phyloP scores from a whole-genome alignment of 345 rosid species.

The Arabidopsis suecica region DNA sequence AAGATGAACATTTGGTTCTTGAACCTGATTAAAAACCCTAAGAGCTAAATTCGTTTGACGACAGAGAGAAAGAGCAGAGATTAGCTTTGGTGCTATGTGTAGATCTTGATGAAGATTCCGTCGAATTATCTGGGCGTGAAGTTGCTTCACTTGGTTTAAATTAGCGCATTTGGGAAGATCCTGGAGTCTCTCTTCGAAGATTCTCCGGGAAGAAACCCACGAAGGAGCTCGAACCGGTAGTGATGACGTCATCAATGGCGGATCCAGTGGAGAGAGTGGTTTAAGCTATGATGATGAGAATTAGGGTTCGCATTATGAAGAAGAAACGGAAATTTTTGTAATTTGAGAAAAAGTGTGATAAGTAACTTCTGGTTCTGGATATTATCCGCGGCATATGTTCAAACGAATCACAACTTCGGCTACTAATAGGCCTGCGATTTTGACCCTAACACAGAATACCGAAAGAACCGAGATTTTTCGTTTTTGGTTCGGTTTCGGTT shows the following conservation, averaged over 20 bases:
- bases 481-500: too few relatives aligned
- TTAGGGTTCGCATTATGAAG: slow-evolving; percentile 1
- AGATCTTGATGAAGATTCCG: slow-evolving; percentile 63
- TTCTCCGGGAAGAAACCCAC: slow-evolving; percentile 70
- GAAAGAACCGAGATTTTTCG: too few relatives aligned
- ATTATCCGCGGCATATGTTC: slow-evolving; percentile 22
- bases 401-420: not conserved
- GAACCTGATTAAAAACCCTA: slow-evolving; percentile 65
- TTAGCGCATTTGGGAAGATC: slow-evolving; percentile 74
- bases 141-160: slow-evolving; percentile 65
- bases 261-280: slow-evolving; percentile 5
- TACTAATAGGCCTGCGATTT: too few relatives aligned
- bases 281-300: not conserved
- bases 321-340: not conserved
- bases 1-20: slow-evolving; percentile 60
- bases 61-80: slow-evolving; percentile 71
- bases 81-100: slow-evolving; percentile 68
- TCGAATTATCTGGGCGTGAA: slow-evolving; percentile 74
- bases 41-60: slow-evolving; percentile 60
- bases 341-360: not conserved
- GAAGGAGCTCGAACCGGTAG: slow-evolving; percentile 65
- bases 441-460: too few relatives aligned
- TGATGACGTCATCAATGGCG: slow-evolving; percentile 51
- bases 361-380: slow-evolving; percentile 33
- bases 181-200: slow-evolving; percentile 69